phyloP scores from a whole-genome alignment of 2,329 filamentous ascomycete species.

The Fusarium sterilihyphosum region DNA sequence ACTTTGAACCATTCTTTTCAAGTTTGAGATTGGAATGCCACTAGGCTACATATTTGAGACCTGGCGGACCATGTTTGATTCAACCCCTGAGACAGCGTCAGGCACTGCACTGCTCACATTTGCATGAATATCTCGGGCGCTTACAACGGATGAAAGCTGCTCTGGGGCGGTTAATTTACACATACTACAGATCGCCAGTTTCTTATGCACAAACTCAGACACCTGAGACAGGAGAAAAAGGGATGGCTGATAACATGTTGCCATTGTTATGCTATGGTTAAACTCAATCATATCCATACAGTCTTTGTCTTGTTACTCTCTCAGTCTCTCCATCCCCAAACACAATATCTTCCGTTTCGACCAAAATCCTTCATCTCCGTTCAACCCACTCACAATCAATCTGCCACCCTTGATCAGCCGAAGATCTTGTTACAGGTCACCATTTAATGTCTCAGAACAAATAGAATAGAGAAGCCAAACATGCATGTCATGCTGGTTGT shows the following conservation, averaged over 20 bases:
- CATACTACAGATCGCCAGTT: conserved; percentile 1
- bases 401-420: not conserved
- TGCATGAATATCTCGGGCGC: conserved; percentile 14
- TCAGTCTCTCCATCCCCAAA: conserved; percentile 4
- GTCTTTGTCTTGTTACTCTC: not conserved
- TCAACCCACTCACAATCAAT: not conserved
- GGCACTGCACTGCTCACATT: not conserved
- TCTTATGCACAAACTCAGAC: conserved; percentile 6
- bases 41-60: conserved; percentile 10
- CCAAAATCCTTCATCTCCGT: not conserved
- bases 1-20: not conserved
- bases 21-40: not conserved
- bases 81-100: conserved; percentile 10
- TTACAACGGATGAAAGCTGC: not conserved
- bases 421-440: conserved; percentile 2
- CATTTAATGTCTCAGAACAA: not conserved
- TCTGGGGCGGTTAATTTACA: not conserved
- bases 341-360: not conserved
- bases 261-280: not conserved
- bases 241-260: not conserved
- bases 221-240: conserved; percentile 21
- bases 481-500: conserved; percentile 44
- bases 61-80: not conserved
- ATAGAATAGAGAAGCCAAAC: conserved; percentile 19
- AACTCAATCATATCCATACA: not conserved